Base-by-base conservation (phyloP, 768 basidiomycete species). In the Tylopilus balloui region DNA sequence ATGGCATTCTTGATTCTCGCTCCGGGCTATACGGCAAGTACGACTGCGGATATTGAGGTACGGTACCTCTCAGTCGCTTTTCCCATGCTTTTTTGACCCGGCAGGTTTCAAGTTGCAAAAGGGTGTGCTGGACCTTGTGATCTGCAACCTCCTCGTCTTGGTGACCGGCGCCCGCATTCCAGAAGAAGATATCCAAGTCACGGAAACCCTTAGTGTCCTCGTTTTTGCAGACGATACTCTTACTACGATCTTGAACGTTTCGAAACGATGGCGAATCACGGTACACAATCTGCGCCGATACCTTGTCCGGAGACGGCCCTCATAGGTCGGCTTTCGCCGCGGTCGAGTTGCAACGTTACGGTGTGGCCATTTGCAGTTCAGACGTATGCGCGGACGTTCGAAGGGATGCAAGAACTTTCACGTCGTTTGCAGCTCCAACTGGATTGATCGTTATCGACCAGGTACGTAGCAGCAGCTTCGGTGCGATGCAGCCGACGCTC, bases 31-130 rank as follows among this genome's bases (percentile, higher is more conserved):
- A 45, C 36, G 29, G 47, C 50, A 9, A 12, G 27, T n/a, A 55
- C 48, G 41, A 58, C 59, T 6, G 51, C 46, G 5, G 29, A 50
- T n/a, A 40, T 61, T 4, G 53, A 59, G 53, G 60, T 55, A 4
- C 7, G 57, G 14, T 13, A 9, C n/a, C n/a, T 35, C 7, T 17
- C 15, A 9, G 29, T 8, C 5, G 14, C 39, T 36, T 5, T 7
- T 7, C 14, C 14, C 11, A 11, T 31, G n/a, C n/a, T n/a, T 4
- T 27, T 27, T 34, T 17, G 34, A 34, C 17, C 3, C n/a, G n/a
- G 17, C 43, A 3, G 3, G 41, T 36, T 45, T 55, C 25, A 25
- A 23, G 34, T 19, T n/a, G 3, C 13, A 5, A 48, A 27, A 62
- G 60, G 51, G 54, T 47, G 49, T 47, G 5, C 17, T 62, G 11